Evolutionary conservation across 352 stramenopile genomes (phyloP), one percentile per base, ranked within the genome.

Genomic region (Globisporangium polare): DNA sequence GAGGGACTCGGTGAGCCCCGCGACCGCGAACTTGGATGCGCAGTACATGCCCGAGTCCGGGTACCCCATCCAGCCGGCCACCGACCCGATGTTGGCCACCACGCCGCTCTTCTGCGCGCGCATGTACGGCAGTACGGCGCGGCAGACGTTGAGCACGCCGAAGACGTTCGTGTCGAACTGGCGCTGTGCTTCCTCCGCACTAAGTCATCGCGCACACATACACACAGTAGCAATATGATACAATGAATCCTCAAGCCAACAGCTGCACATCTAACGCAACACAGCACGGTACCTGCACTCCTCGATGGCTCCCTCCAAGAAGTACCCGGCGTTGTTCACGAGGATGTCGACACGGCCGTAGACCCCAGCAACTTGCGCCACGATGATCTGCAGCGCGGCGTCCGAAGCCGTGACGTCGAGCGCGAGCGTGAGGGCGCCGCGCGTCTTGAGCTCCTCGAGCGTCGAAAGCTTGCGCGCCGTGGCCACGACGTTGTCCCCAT

Each of bases 301-400:
- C 43, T 83, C 74, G 20, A 75, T 67, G 8, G 63, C 66, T 3
- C 72, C 75, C 53, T 71, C 53, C 26, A 78, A 65, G 29, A 71
- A 52, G 46, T 83, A 77, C 20, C 67, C 72, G 9, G 74, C 74
- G 49, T 86, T 81, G 64, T 83, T 83, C 17, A 86, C 73, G 20
- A 86, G 59, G 53, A 83, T 72, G 58, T 86, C 73, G 60, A 86
- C 78, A 24, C 63, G 61, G 20, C 74, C 76, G 61, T 80, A 78
- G 47, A 78, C 68, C 72, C 20, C 59, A 18, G 67, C 33, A 18
- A 69, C 66, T 0, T 60, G n/a, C 7, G 54, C 55, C n/a, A 71
- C 62, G 20, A 73, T 61, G 9, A 60, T 17, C 22, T 67, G 53
- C 33, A 83, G 50, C 12, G 62, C 57, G 35, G 69, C 65, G 42